Conservation (phyloP, 1,139 yeast species). For the Yamadazyma aaseri region DNA sequence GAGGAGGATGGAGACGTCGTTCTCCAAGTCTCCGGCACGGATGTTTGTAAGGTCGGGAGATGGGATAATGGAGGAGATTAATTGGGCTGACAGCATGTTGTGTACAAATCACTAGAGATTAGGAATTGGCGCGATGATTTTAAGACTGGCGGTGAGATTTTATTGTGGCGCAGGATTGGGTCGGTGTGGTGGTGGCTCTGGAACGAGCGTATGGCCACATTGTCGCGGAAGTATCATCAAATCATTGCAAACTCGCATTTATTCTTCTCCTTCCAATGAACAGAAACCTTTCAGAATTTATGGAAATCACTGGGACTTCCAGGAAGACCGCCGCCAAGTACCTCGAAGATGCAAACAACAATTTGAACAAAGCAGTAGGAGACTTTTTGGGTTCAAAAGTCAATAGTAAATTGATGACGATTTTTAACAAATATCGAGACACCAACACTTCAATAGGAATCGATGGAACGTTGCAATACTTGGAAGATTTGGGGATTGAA, state of each 20-base stretch:
- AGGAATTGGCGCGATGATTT: not conserved
- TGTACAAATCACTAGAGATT: not conserved
- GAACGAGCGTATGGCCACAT: too few species aligned
- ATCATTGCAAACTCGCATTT: not conserved
- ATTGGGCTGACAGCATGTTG: constrained; percentile 4
- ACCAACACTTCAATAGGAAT: constrained; percentile 44
- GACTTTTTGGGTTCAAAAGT: constrained; percentile 11
- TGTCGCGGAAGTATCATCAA: too few species aligned
- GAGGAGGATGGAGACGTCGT: constrained; percentile 38
- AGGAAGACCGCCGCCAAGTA: constrained; percentile 13
- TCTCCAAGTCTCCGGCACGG: constrained; percentile 33
- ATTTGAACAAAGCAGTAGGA: constrained; percentile 9
- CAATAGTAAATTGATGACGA: constrained; percentile 19
- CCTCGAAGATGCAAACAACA: constrained; percentile 7
- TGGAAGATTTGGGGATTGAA: constrained; percentile 63
- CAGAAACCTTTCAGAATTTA: constrained; percentile 10
- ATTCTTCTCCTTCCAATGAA: not conserved
- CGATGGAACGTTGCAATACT: constrained; percentile 72
- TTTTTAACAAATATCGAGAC: constrained; percentile 35
- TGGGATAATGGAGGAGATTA: constrained; percentile 11
- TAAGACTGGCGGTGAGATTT: too few species aligned
- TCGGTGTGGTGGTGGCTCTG: too few species aligned
- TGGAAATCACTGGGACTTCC: constrained; percentile 14
- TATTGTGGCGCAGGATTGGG: too few species aligned
- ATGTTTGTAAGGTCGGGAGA: constrained; percentile 14